Conservation (phyloP, 108 stramenopile species). For the Hondaea fermentalgiana region DNA sequence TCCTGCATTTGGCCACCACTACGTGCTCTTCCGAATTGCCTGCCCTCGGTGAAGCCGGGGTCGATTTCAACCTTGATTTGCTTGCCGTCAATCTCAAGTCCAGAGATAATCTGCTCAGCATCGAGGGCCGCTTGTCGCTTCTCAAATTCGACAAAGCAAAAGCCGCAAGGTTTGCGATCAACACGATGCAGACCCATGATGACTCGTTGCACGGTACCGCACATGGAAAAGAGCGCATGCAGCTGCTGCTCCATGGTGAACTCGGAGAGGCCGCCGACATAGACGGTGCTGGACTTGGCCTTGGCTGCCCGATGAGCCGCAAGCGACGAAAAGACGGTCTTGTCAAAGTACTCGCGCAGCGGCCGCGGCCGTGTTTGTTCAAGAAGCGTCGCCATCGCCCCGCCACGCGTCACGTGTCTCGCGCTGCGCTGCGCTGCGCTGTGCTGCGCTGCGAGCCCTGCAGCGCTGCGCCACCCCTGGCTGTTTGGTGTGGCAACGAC, state of each 20-base stretch:
- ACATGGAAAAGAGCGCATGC: not conserved
- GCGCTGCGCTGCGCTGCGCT: no score
- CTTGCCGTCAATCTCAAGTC: not conserved
- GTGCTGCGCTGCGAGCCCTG: no score
- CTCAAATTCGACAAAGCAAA: conserved; percentile 14
- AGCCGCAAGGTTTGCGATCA: conserved; percentile 4
- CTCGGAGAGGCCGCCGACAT: not conserved
- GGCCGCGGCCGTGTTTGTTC: not conserved
- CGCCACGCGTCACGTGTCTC: not conserved
- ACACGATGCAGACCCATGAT: conserved; percentile 2
- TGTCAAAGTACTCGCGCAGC: not conserved
- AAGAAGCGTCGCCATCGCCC: not conserved
- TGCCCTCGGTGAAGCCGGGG: not conserved
- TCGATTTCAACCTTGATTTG: not conserved
- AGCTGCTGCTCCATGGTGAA: not conserved
- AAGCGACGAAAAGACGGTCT: not conserved
- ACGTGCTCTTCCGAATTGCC: not conserved
- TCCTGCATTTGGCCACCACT: not conserved
- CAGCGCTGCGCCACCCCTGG: no score
- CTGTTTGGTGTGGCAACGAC: no score
- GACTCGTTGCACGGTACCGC: not conserved
- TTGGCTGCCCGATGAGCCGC: not conserved
- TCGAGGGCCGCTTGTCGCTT: not conserved
- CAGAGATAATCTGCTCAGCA: not conserved
- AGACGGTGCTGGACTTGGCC: not conserved